A percentile compares a stretch with the other conserved stretches of the same genome.
Evolutionary conservation across 768 basidiomycete genomes (phyloP).

Genomic region (Kwoniella sp.): DNA sequence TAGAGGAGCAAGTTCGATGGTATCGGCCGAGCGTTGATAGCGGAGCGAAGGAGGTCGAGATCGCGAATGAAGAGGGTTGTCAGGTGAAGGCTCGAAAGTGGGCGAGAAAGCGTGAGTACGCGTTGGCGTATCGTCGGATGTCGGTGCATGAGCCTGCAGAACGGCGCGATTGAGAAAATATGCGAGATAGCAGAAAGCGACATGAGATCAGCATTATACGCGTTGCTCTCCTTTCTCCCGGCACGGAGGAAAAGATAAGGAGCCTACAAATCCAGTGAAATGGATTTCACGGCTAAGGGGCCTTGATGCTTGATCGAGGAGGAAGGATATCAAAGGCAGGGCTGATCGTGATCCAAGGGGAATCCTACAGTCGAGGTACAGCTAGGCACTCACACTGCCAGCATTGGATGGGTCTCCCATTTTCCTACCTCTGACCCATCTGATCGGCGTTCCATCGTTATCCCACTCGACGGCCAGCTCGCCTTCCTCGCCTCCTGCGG

Average conservation of each 20-base stretch:
- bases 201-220: too few relatives aligned
- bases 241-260: not conserved
- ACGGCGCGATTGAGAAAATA: too few relatives aligned
- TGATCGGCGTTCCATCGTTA: conserved; percentile 42
- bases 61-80: conserved; percentile 34
- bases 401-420: not conserved
- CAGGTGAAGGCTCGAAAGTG: conserved; percentile 42
- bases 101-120: conserved; percentile 37
- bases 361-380: not conserved
- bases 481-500: conserved; percentile 25
- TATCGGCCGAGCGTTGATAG: conserved; percentile 10
- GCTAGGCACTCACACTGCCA: not conserved
- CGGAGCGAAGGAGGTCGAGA: conserved; percentile 13
- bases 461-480: conserved; percentile 53
- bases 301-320: too few relatives aligned
- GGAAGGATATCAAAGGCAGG: not conserved
- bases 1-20: conserved; percentile 7
- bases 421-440: conserved; percentile 37
- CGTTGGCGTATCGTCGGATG: conserved; percentile 10
- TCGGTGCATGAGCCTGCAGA: too few relatives aligned
- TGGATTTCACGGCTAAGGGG: too few relatives aligned
- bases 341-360: not conserved
- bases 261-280: too few relatives aligned
- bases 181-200: too few relatives aligned
- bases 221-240: too few relatives aligned